These are phyloP conservation scores for Cucurbita moschata DNA, from an alignment of 306 rosid genomes.

Conservation along the genomic window DNA sequence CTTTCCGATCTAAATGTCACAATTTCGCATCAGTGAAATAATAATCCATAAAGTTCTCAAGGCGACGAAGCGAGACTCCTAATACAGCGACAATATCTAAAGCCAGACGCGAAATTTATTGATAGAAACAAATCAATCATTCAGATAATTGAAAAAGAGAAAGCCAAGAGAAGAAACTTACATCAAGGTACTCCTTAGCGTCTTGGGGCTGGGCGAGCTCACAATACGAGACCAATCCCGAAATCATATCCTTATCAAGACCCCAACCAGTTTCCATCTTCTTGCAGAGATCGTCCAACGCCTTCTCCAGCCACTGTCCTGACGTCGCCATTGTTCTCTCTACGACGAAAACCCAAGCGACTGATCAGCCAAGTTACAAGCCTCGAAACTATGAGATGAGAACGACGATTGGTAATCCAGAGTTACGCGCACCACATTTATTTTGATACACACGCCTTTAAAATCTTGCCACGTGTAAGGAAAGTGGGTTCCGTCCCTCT, in stretches of 20 bases:
- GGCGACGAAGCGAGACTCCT: background rate
- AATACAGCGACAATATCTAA: background rate
- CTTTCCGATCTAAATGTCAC: background rate
- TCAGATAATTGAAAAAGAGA: background rate
- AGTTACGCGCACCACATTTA: background rate
- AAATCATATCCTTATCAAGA: conserved; percentile 63
- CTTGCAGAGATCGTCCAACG: conserved; percentile 56
- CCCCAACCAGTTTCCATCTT: conserved; percentile 65
- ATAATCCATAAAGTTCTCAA: background rate
- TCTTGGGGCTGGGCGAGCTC: conserved; percentile 74
- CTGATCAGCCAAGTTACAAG: background rate
- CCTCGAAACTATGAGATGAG: background rate
- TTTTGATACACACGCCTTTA: background rate
- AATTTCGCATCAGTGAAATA: background rate
- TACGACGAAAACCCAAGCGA: background rate
- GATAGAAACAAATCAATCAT: background rate
- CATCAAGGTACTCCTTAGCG: conserved; percentile 40
- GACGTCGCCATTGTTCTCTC: conserved; percentile 34
- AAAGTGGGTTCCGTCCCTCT: background rate
- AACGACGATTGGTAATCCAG: background rate
- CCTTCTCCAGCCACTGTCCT: conserved; percentile 80
- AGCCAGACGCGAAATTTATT: background rate
- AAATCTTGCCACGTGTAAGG: conserved; percentile 1
- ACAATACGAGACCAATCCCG: conserved; percentile 83
- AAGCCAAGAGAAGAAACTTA: background rate